Evolutionary conservation across 2,329 filamentous ascomycete species (phyloP).

Genomic region (Diplodia mutila): DNA sequence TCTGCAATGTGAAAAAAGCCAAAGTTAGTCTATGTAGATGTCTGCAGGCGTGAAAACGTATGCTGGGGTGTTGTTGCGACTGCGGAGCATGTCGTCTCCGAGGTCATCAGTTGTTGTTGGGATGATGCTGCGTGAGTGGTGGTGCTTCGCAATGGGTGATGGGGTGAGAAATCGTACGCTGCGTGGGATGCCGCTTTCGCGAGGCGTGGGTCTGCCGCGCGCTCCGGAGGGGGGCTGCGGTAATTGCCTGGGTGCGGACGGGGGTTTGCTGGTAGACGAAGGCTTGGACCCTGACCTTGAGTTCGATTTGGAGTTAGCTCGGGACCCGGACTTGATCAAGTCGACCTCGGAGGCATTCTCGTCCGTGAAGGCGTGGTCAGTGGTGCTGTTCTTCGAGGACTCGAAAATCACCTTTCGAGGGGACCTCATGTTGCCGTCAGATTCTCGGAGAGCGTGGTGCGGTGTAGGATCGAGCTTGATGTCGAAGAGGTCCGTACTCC

Average conservation of each 20-base stretch:
- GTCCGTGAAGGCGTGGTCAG: conserved; percentile 39
- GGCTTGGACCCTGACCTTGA: conserved; percentile 29
- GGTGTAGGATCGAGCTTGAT: conserved; percentile 38
- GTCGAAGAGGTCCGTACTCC: conserved; percentile 39
- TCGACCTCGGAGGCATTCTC: conserved; percentile 41
- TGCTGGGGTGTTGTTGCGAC: background rate
- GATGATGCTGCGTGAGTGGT: background rate
- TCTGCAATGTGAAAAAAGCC: conserved; percentile 30
- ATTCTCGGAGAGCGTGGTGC: conserved; percentile 40
- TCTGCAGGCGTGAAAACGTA: background rate
- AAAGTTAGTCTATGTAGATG: conserved; percentile 8
- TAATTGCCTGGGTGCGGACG: background rate
- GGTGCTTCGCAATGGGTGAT: background rate
- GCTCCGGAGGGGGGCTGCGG: conserved; percentile 2
- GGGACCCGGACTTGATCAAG: conserved; percentile 29
- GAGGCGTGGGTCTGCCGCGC: conserved; percentile 1
- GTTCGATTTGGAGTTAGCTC: background rate
- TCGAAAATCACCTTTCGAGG: conserved; percentile 46
- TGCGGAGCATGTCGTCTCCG: background rate
- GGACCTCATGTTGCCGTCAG: conserved; percentile 40
- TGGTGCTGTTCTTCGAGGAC: conserved; percentile 30
- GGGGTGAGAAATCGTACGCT: conserved; percentile 20
- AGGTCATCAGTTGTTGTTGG: background rate
- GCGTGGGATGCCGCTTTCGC: conserved; percentile 20
- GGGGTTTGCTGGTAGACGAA: conserved; percentile 28